phyloP scores from a whole-genome alignment of 2,329 filamentous ascomycete species.

The Arachnopeziza araneosa region DNA sequence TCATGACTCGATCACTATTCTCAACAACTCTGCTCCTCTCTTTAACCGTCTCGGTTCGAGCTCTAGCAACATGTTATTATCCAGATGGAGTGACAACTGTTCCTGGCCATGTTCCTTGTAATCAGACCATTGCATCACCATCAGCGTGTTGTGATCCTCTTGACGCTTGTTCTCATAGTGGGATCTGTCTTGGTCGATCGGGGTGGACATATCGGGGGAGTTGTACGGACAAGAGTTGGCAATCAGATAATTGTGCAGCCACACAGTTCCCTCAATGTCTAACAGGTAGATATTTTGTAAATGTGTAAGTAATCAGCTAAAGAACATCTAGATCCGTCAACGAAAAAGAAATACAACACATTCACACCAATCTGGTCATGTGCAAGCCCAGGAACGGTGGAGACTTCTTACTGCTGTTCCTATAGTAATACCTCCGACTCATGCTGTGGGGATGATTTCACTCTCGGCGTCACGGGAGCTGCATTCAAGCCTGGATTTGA shows the following conservation, averaged over 20 bases:
- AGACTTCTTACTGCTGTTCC: conserved; percentile 10
- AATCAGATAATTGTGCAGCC: conserved; percentile 12
- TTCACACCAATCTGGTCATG: conserved; percentile 12
- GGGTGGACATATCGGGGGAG: conserved; percentile 16
- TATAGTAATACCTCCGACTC: conserved; percentile 1
- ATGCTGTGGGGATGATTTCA: conserved; percentile 7
- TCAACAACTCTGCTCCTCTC: not conserved
- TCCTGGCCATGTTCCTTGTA: conserved; percentile 13
- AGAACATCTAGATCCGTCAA: conserved; percentile 11
- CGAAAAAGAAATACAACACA: not conserved
- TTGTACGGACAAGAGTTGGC: conserved; percentile 16
- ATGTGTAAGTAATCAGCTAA: not conserved
- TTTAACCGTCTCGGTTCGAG: not conserved
- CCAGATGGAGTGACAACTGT: conserved; percentile 11
- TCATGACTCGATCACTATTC: not conserved
- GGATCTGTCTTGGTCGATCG: conserved; percentile 15
- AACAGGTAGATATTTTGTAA: conserved; percentile 2
- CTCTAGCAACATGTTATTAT: conserved; percentile 14
- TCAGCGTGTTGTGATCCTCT: conserved; percentile 18
- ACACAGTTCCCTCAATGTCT: conserved; percentile 10
- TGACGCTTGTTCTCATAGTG: conserved; percentile 14
- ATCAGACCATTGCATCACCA: conserved; percentile 10
- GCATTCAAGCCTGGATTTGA: conserved; percentile 15
- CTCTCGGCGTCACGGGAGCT: conserved; percentile 5
- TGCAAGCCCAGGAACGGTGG: conserved; percentile 1